Conservation (phyloP, 164 flowering plant genomes). For the Kalanchoe fedtschenkoi region DNA sequence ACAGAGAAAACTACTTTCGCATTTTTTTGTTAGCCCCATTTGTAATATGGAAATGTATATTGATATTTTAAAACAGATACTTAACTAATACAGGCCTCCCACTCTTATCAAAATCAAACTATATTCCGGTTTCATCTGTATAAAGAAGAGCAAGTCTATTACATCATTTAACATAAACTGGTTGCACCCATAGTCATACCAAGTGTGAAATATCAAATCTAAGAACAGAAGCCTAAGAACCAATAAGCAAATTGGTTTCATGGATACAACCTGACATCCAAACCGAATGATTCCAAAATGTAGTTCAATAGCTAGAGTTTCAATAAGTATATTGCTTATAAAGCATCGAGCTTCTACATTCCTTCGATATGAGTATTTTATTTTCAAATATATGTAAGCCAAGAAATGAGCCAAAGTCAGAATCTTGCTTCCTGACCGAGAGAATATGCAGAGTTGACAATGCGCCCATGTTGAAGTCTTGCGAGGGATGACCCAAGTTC, state of each 20-base stretch:
- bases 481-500: slow-evolving; percentile 52
- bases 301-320: slow-evolving; percentile 8
- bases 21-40: background rate
- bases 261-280: slow-evolving; percentile 9
- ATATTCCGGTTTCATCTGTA: no score
- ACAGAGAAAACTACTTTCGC: background rate
- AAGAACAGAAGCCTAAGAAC: background rate
- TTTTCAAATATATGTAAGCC: background rate
- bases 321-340: slow-evolving; percentile 9
- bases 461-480: slow-evolving; percentile 56
- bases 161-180: background rate
- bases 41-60: background rate
- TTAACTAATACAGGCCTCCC: no score
- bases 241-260: slow-evolving; percentile 1
- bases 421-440: slow-evolving; percentile 67
- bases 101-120: no score
- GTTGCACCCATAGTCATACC: slow-evolving; percentile 1
- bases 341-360: slow-evolving; percentile 12
- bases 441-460: slow-evolving; percentile 87
- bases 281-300: slow-evolving; percentile 9
- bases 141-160: no score
- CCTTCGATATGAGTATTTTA: background rate
- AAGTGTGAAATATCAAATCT: background rate
- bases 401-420: background rate
- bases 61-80: no score